Evolutionary conservation across 768 basidiomycete species (phyloP).

Genomic region (Boletus vinaceobasis): DNA sequence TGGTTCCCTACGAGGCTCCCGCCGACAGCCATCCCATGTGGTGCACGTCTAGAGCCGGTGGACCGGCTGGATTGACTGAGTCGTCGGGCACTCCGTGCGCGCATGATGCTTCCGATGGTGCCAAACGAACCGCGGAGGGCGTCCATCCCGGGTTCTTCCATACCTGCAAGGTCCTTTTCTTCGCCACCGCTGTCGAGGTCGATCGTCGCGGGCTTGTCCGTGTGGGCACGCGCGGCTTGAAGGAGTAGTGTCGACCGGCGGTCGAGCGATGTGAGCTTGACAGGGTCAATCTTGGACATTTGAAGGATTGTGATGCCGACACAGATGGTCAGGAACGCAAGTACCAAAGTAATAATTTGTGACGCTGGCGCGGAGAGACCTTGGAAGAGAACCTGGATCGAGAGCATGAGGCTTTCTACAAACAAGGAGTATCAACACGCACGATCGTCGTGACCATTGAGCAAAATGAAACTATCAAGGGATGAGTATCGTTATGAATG

Average conservation of each 20-base stretch:
- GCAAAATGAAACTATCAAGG: conserved; percentile 62
- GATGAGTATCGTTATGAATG: background rate
- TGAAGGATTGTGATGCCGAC: conserved; percentile 93
- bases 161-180: conserved; percentile 54
- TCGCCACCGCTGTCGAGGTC: conserved; percentile 45
- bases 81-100: conserved; percentile 54
- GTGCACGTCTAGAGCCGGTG: conserved; percentile 19
- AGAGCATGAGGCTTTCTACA: background rate
- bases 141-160: conserved; percentile 93
- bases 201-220: conserved; percentile 45
- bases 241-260: conserved; percentile 87
- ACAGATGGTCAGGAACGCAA: conserved; percentile 90
- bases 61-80: conserved; percentile 46
- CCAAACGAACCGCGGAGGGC: conserved; percentile 90
- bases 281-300: conserved; percentile 92
- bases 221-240: conserved; percentile 73
- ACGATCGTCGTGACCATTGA: conserved; percentile 83
- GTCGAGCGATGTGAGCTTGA: conserved; percentile 74
- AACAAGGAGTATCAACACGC: conserved; percentile 24
- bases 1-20: conserved; percentile 31
- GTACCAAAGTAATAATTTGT: conserved; percentile 85
- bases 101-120: conserved; percentile 86
- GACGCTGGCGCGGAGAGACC: conserved; percentile 75
- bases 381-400: conserved; percentile 76
- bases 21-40: conserved; percentile 23